These are phyloP conservation scores for Allium sativum DNA, from an alignment of 106 monocot species.

Conservation along the genomic window DNA sequence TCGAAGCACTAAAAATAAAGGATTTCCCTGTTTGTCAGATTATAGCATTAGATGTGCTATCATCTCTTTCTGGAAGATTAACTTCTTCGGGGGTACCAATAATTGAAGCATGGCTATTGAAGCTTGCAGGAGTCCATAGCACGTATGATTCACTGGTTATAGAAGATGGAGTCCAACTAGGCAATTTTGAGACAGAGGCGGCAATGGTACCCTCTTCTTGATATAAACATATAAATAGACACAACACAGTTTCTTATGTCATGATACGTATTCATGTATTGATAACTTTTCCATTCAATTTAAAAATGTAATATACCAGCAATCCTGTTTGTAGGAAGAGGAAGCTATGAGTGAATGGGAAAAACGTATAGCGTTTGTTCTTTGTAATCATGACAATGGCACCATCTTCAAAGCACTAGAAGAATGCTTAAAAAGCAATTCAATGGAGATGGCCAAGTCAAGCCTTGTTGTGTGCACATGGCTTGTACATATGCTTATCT, in stretches of 20 bases:
- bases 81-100: slow-evolving; percentile 25
- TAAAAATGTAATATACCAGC: too few species aligned
- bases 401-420: slow-evolving; percentile 44
- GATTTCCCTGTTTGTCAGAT: slow-evolving; percentile 41
- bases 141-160: slow-evolving; percentile 7
- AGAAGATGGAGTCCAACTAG: slow-evolving; percentile 14
- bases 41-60: slow-evolving; percentile 30
- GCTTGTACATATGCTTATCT: slow-evolving; percentile 33
- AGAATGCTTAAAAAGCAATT: slow-evolving; percentile 39
- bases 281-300: too few species aligned
- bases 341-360: slow-evolving; percentile 31
- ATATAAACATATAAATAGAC: too few species aligned
- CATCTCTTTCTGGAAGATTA: slow-evolving; percentile 33
- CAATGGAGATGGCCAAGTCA: slow-evolving; percentile 33
- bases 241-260: too few species aligned
- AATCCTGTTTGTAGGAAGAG: slow-evolving; percentile 15
- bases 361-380: slow-evolving; percentile 39
- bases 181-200: neutral
- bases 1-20: slow-evolving; percentile 33
- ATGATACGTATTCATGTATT: too few species aligned
- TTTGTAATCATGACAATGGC: slow-evolving; percentile 52
- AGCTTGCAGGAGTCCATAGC: slow-evolving; percentile 33
- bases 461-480: slow-evolving; percentile 36
- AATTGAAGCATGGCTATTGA: slow-evolving; percentile 39
- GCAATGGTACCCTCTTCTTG: neutral